Evolutionary conservation across 83 land plant species (phyloP).

Genomic region (Diphasiastrum complanatum): DNA sequence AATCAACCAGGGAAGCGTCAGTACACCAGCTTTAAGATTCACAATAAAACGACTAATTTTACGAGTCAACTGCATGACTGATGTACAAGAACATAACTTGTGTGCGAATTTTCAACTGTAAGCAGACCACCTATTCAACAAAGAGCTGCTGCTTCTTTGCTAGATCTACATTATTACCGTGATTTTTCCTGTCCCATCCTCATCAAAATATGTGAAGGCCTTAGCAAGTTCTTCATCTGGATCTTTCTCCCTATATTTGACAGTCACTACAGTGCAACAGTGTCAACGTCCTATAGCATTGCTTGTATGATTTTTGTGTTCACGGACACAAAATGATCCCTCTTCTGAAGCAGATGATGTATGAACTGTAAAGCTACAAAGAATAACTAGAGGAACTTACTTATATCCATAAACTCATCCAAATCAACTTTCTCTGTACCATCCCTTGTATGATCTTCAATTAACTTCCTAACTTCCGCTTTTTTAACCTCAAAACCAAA

Average conservation of each 20-base stretch:
- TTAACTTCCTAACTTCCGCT: slow-evolving; percentile 30
- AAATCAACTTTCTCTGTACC: slow-evolving; percentile 30
- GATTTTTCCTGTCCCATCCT: slow-evolving; percentile 39
- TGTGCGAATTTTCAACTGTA: background rate
- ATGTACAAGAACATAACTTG: background rate
- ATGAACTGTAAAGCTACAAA: background rate
- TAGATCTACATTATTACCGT: slow-evolving; percentile 28
- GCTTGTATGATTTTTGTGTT: background rate
- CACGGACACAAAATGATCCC: background rate
- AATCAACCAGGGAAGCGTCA: background rate
- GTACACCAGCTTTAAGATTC: background rate
- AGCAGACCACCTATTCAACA: too few species aligned
- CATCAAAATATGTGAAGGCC: slow-evolving; percentile 31
- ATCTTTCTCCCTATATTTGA: slow-evolving; percentile 37
- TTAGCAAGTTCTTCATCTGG: slow-evolving; percentile 35
- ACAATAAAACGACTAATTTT: background rate
- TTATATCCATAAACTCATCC: slow-evolving; percentile 37
- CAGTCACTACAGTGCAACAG: slow-evolving; percentile 13
- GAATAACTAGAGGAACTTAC: slow-evolving; percentile 10
- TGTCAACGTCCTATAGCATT: background rate
- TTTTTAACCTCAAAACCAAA: slow-evolving; percentile 34
- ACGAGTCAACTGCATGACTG: background rate
- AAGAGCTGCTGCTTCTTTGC: too few species aligned
- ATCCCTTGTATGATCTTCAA: slow-evolving; percentile 30
- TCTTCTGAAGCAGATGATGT: background rate